A percentile compares a stretch with the other conserved stretches of the same genome.
Conservation (phyloP, 805 yeast genomes). For the Zygoascus bituminiphila region DNA sequence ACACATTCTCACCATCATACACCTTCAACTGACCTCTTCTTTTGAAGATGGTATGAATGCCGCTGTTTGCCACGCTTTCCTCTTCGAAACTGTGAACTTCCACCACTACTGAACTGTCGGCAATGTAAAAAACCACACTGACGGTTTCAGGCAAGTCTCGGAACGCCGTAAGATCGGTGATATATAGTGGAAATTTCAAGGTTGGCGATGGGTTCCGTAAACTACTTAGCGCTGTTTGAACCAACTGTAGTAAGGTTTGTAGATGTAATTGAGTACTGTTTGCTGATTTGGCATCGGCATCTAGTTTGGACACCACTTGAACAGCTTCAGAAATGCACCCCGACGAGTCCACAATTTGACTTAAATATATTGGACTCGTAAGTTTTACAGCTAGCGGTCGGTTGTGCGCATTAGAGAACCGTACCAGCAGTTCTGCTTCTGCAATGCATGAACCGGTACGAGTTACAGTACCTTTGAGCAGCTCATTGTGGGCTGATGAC, state of each 20-base stretch:
- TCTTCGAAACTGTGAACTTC: conserved; percentile 15
- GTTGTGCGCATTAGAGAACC: conserved; percentile 7
- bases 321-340: conserved; percentile 12
- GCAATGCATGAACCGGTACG: conserved; percentile 12
- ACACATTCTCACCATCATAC: conserved; percentile 14
- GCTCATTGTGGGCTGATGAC: conserved; percentile 17
- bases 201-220: conserved; percentile 9
- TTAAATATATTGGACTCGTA: conserved; percentile 6
- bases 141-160: conserved; percentile 5
- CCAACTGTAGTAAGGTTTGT: neutral
- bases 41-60: neutral
- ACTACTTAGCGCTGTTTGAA: conserved; percentile 1
- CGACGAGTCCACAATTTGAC: conserved; percentile 16
- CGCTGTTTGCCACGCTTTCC: neutral
- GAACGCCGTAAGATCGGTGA: conserved; percentile 7
- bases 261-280: neutral
- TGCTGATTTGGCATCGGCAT: neutral
- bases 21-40: neutral
- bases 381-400: conserved; percentile 8
- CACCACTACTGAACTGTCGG: conserved; percentile 14
- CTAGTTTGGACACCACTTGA: neutral
- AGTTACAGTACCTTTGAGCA: conserved; percentile 19
- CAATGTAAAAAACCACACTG: conserved; percentile 16
- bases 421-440: conserved; percentile 14
- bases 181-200: conserved; percentile 11